Evolutionary conservation across 805 yeast species (phyloP), one percentile per base, ranked within the genome.

Genomic region (Tetrapisispora fleetii): DNA sequence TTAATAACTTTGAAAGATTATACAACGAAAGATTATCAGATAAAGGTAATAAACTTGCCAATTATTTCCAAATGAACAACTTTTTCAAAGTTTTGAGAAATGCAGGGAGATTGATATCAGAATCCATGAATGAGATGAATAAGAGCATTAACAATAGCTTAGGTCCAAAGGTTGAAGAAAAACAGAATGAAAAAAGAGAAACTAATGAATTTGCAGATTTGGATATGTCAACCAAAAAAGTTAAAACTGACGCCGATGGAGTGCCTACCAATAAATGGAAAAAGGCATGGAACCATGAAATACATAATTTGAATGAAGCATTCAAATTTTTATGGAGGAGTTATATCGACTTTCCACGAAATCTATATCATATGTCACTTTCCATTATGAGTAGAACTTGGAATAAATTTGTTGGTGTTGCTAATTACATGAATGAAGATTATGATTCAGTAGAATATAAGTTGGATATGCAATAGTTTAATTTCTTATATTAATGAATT

Each of bases 321-420:
- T 56, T 85, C 35, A 67, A 65, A 50, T 89, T 86, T 65, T 77
- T 91, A 19, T 64, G 77, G 48, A 59, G 66, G 24, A 80, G 95
- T 43, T 90, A 91, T 65, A 56, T 73, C 44, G 74, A 80, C 37
- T 75, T 91, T 53, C 97, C 97, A 11, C 70, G 71, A 48, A 76
- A 80, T 48, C 38, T 85, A 1, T 78, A 75, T 67, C 73, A 76
- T 36, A 54, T 78, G 48, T 54, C 67, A 10, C 54, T 88, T 44
- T 68, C 73, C 48, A 71, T 79, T 51, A 42, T 77, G 36, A 75
- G 74, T 50, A 68, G 72, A 37, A 73, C 77, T 63, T 91, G 96
- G 96, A 81, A 83, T 58, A 63, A 62, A 36, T 85, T 87, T 60
- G 73, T 87, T 48, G 95, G 95, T n/a, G 75, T 63, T 27, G 51